Percentiles rank a stretch among this genome's conserved stretches.
These are phyloP conservation scores for Phoenix roebelenii DNA, from an alignment of 176 grass and related monocot species.

Conservation along the genomic window DNA sequence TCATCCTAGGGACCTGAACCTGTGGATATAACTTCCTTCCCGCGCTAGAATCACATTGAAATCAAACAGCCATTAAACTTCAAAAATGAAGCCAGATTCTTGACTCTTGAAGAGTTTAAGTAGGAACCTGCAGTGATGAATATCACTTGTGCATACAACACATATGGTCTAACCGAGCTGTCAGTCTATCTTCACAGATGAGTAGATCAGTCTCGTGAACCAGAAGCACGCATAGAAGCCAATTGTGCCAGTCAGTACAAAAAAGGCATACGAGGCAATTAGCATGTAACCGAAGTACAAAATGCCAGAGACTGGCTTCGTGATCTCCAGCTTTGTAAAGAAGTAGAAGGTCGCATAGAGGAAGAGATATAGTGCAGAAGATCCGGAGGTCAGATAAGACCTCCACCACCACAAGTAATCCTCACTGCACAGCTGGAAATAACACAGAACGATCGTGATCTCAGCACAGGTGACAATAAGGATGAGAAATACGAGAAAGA, in stretches of 20 bases:
- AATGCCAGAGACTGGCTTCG: constrained; percentile 53
- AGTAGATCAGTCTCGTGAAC: constrained; percentile 65
- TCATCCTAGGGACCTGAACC: too few relatives aligned
- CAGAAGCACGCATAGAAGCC: constrained; percentile 62
- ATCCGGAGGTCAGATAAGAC: constrained; percentile 58
- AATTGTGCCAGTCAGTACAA: constrained; percentile 49
- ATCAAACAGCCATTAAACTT: constrained; percentile 15
- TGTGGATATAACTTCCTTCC: constrained; percentile 17
- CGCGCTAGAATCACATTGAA: constrained; percentile 17
- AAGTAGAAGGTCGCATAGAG: constrained; percentile 51
- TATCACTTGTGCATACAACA: too few relatives aligned
- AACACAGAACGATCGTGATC: constrained; percentile 57
- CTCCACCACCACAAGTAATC: constrained; percentile 74
- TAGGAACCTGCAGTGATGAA: too few relatives aligned
- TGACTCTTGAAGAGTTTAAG: neutral
- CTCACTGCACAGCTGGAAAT: constrained; percentile 66
- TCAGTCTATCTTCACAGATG: constrained; percentile 61
- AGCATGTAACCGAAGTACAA: constrained; percentile 66
- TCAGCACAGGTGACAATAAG: constrained; percentile 53
- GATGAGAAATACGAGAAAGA: constrained; percentile 60
- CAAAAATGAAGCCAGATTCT: constrained; percentile 15
- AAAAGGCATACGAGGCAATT: constrained; percentile 52
- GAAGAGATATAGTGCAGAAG: constrained; percentile 45
- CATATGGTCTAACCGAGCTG: neutral
- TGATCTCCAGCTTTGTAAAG: constrained; percentile 61